These are phyloP conservation scores for Anisodus tanguticus DNA, from an alignment of 257 asterid species.

Conservation along the genomic window DNA sequence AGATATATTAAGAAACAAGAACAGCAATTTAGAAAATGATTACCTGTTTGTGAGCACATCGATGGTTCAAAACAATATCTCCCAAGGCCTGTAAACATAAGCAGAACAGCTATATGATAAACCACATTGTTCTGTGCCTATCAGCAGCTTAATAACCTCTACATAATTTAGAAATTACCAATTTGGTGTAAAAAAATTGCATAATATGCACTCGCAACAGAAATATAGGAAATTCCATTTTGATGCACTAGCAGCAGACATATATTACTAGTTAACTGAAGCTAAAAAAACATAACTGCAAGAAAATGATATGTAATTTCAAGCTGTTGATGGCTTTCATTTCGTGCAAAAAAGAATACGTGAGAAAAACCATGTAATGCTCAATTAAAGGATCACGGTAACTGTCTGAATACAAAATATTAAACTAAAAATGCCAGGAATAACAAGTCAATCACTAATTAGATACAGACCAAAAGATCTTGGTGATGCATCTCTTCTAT, in stretches of 20 bases:
- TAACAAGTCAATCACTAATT: slow-evolving; percentile 4
- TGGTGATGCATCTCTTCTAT: slow-evolving; percentile 49
- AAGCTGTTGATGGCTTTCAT: background rate
- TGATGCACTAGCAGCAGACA: slow-evolving; percentile 12
- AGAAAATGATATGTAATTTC: background rate
- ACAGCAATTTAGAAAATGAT: slow-evolving; percentile 4
- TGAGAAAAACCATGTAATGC: slow-evolving; percentile 7
- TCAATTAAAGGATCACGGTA: background rate
- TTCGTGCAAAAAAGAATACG: background rate
- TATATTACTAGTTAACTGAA: background rate
- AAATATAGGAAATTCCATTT: background rate
- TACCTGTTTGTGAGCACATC: slow-evolving; percentile 57
- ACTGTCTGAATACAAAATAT: background rate
- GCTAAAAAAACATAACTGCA: slow-evolving; percentile 3
- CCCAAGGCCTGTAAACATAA: slow-evolving; percentile 47
- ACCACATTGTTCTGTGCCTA: background rate
- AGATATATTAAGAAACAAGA: background rate
- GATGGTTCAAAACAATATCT: slow-evolving; percentile 54
- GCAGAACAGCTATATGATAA: slow-evolving; percentile 1
- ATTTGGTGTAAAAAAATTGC: slow-evolving; percentile 1
- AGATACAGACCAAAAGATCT: slow-evolving; percentile 43
- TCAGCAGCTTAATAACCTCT: slow-evolving; percentile 16
- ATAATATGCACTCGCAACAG: slow-evolving; percentile 3
- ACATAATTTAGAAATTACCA: background rate
- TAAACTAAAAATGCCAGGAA: slow-evolving; percentile 12